Evolutionary conservation across 73 alveolate genomes (phyloP), one percentile per base, ranked within the genome.

Genomic region (Effrenium voratum): DNA sequence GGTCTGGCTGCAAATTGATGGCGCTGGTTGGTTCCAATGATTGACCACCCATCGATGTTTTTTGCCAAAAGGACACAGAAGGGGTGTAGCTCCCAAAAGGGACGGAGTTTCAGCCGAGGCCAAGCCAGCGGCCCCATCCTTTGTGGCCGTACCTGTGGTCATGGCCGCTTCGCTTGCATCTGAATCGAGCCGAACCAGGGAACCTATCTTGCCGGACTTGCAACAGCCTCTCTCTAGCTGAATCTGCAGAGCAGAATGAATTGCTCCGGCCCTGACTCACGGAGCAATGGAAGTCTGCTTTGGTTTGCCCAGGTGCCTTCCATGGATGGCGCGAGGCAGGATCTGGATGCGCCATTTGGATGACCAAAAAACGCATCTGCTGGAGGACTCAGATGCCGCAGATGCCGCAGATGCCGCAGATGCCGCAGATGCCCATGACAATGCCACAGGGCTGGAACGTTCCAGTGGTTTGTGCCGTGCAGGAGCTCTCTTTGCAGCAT

Each of bases 381-480:
- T 8, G 5, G 76, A 19, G 40, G 10, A 5, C 26, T 63, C 4
- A 19, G 38, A 8, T 63, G 32, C 76, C 32, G 76, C 76, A 52
- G n/a, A n/a, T n/a, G n/a, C n/a, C n/a, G n/a, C n/a, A 49, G 38
- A 81, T 43, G 87, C 41, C 41, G 0, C 86, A 34, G 41, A 28
- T 57, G 52, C 19, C 50, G 63, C 81, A 70, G 32, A 24, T 38
- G 80, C 80, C 80, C 43, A 30, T 30, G 50, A 55, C 81, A n/a
- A 28, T 63, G 96, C 52, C n/a, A 13, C 82, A 44, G 79, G 87
- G 86, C 96, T 45, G 96, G 96, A 24, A 76, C 86, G 75, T 45
- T 6, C 41, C 45, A n/a, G 63, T 75, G 86, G 86, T 90, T 32
- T 90, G 96, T 66, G 96, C 96, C 1, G 96, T 90, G 49, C 96